Evolutionary conservation across 805 yeast genomes (phyloP).

Genomic region (Danielia oregonensis): DNA sequence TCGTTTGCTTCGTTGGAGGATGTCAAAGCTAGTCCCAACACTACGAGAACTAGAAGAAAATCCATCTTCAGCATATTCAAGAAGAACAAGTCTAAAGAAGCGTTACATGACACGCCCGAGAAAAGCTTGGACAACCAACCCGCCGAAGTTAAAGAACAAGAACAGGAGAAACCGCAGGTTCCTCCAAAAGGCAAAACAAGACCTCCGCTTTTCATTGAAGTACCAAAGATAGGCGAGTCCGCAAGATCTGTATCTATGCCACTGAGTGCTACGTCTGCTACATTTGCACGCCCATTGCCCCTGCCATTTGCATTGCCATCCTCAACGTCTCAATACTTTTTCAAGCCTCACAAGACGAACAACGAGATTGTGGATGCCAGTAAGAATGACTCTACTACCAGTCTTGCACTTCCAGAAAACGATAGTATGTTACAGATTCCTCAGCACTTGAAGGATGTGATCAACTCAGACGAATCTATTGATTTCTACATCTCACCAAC

Average conservation of each 20-base stretch:
- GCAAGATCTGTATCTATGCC: constrained; percentile 7
- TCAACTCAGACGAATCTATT: constrained; percentile 34
- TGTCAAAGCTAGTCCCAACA: not conserved
- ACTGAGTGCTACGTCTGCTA: constrained; percentile 12
- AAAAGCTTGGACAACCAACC: not conserved
- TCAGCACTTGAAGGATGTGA: constrained; percentile 30
- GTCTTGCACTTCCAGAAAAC: constrained; percentile 3
- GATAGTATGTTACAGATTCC: constrained; percentile 31
- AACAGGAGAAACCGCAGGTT: not conserved
- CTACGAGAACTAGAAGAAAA: constrained; percentile 17
- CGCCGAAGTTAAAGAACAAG: not conserved
- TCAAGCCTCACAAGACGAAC: constrained; percentile 23
- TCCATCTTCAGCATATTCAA: constrained; percentile 35
- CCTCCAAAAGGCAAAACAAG: not conserved
- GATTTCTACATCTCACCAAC: constrained; percentile 36
- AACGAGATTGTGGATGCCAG: constrained; percentile 7
- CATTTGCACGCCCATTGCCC: constrained; percentile 21
- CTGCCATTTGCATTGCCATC: constrained; percentile 45
- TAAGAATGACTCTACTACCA: constrained; percentile 3
- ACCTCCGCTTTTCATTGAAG: constrained; percentile 13
- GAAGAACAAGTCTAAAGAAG: constrained; percentile 13
- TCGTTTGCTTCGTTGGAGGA: constrained; percentile 20
- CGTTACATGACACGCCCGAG: not conserved
- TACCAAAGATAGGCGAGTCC: constrained; percentile 12
- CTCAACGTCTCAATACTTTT: constrained; percentile 38